phyloP scores from a whole-genome alignment of 2,329 filamentous ascomycete species.

The Colletotrichum liriopes region DNA sequence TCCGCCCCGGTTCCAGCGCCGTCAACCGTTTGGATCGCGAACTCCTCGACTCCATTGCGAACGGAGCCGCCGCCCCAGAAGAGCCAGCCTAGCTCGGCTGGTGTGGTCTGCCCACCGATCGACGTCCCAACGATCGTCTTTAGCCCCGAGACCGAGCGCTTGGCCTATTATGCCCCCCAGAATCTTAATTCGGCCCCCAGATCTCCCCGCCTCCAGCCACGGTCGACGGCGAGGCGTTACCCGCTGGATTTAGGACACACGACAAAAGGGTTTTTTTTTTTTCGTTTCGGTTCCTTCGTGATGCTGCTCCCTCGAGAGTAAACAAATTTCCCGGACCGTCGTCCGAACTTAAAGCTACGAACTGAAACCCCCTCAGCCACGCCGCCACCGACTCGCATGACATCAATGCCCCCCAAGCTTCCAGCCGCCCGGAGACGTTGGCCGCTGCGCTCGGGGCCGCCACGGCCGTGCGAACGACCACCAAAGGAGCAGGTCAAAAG shows the following conservation, averaged over 20 bases:
- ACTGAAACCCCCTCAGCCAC: constrained; percentile 6
- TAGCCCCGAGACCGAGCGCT: neutral
- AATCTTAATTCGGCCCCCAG: neutral
- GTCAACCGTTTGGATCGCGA: neutral
- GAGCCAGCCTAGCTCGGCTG: neutral
- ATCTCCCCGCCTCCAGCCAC: neutral
- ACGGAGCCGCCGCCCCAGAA: neutral
- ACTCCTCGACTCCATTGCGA: neutral
- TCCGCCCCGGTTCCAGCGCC: neutral
- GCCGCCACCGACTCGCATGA: neutral
- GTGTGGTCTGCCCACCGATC: neutral
- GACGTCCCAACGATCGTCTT: neutral
- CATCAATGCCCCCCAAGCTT: neutral
- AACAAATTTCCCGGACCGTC: constrained; percentile 2
- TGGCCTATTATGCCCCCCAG: constrained; percentile 2
- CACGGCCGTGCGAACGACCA: neutral
- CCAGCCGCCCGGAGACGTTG: neutral
- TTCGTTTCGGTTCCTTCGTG: neutral
- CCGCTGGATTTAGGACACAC: neutral
- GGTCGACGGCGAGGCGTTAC: too few relatives aligned
- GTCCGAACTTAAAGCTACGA: neutral
- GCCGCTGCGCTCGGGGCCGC: neutral
- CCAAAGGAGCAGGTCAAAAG: neutral
- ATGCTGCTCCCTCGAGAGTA: neutral
- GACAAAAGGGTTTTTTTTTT: too few relatives aligned